Evolutionary conservation across 768 basidiomycete genomes (phyloP), one percentile per base, ranked within the genome.

Genomic region (Auricularia heimuer): DNA sequence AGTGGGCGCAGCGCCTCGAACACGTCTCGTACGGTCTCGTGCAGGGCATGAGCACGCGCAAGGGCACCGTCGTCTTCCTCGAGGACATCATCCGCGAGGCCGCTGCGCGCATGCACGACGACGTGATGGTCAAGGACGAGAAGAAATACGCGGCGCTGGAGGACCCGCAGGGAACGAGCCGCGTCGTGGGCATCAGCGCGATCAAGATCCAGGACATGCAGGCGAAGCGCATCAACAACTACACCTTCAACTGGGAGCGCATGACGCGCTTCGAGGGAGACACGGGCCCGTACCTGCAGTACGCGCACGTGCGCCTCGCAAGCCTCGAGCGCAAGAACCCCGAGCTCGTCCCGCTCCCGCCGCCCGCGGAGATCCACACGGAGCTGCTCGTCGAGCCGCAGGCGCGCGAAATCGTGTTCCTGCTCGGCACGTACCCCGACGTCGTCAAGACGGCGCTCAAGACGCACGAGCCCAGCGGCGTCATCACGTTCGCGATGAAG

Each of bases 191-290:
- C 21, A 93, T 97, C 70, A 90, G 93, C 0, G 94, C 93, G 2
- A 89, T 99, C 69, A 98, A 98, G 80, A 94, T 99, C 66, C 97
- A 99, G 76, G 94, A 97, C 73, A 94, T 96, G 93, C 83, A 89
- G 54, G 93, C 92, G 14, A 96, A 93, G 75, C 81, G 94, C 67
- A 90, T 97, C 73, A 95, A 94, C 77, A 94, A 97, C 78, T 98
- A 98, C 78, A 88, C 83, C 1, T 99, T 97, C 78, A 90, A 94
- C 75, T 92, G 92, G 88, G 85, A 90, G 67, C 85, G 94, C 51
- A 95, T 97, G 92, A 83, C 88, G 62, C 93, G 92, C 39, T 97
- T 96, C 75, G 93, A 97, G 75, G 95, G 95, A 54, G 95, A 98
- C 76, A 95, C 93, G 0, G 93, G 64, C 2, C 92, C 94, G 0